Evolutionary conservation across 1,284 basidiomycete species (phyloP), one percentile per base, ranked within the genome.

Genomic region (Tylopilus sp.): DNA sequence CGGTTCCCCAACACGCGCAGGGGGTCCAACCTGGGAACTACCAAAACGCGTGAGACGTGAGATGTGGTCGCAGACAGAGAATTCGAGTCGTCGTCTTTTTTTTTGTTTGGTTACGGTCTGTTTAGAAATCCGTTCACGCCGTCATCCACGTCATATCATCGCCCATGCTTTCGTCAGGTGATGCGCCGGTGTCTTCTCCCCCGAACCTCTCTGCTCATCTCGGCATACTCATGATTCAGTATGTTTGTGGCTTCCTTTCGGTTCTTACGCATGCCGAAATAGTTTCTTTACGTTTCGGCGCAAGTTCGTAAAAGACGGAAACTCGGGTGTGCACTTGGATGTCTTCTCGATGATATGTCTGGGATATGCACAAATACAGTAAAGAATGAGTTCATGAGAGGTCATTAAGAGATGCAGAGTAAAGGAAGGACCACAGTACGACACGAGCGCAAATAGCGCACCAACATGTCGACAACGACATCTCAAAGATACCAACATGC

Each of bases 21-120:
- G 57, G 59, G 13, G 13, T 72, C 13, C 66, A 77, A 39, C 67
- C 77, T 15, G 61, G 74, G 29, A 72, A 74, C 36, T 79, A 76
- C 33, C 75, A 76, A 57, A 75, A 53, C 29, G 75, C 63, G 58
- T 75, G 44, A 63, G 18, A 29, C 24, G 36, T 8, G 36, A 36
- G 9, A 36, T 36, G 36, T 36, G 36, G 36, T 8, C 36, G 36
- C 36, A 36, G 36, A 36, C 29, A 29, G 29, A 6, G 29, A 29
- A 29, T 29, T 29, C 29, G 36, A 36, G 12, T 8, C 36, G 36
- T 36, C 29, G 36, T 36, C 9, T 8, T 36, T 36, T 36, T 36
- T 13, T 36, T 29, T 29, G 29, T 36, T 36, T 36, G 36, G 36
- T 36, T 36, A 36, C 36, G 8, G 12, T 13, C 36, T 36, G 36